phyloP scores from a whole-genome alignment of 2,329 filamentous ascomycete genomes.

The Ceratocystis alfenasii region DNA sequence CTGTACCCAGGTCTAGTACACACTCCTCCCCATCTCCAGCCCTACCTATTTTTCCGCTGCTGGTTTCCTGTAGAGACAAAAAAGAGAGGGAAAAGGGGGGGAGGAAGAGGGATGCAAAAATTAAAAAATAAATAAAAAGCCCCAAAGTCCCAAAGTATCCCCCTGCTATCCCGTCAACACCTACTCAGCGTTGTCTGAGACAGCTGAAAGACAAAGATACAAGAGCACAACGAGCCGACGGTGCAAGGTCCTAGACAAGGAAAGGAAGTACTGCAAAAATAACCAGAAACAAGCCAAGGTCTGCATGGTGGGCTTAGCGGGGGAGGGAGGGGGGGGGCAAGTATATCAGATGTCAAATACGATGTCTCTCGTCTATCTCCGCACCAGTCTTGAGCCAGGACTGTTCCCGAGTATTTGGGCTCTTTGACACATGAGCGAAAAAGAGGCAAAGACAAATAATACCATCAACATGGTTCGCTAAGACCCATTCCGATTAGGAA shows the following conservation, averaged over 20 bases:
- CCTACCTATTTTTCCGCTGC: too few relatives aligned
- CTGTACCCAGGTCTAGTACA: background rate
- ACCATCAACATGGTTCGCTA: conserved; percentile 5
- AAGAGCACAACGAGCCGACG: background rate
- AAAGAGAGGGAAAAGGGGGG: background rate
- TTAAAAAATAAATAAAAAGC: background rate
- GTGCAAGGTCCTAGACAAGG: too few relatives aligned
- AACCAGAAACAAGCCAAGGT: background rate
- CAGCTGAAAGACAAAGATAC: background rate
- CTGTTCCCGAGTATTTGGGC: background rate
- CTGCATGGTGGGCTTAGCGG: background rate
- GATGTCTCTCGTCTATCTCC: background rate
- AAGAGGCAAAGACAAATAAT: background rate
- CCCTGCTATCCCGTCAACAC: too few relatives aligned
- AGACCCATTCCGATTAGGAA: background rate
- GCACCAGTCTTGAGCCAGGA: background rate
- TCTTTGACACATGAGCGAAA: background rate
- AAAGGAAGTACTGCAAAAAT: background rate
- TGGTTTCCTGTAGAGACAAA: background rate
- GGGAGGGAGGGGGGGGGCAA: too few relatives aligned
- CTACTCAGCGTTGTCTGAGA: background rate
- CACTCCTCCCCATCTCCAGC: background rate
- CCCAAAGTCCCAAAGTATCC: too few relatives aligned
- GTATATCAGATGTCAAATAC: too few relatives aligned
- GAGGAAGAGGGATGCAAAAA: background rate